These are phyloP conservation scores for Stachybotrys chlorohalonatus DNA, from an alignment of 2,329 filamentous ascomycete species.

Conservation along the genomic window DNA sequence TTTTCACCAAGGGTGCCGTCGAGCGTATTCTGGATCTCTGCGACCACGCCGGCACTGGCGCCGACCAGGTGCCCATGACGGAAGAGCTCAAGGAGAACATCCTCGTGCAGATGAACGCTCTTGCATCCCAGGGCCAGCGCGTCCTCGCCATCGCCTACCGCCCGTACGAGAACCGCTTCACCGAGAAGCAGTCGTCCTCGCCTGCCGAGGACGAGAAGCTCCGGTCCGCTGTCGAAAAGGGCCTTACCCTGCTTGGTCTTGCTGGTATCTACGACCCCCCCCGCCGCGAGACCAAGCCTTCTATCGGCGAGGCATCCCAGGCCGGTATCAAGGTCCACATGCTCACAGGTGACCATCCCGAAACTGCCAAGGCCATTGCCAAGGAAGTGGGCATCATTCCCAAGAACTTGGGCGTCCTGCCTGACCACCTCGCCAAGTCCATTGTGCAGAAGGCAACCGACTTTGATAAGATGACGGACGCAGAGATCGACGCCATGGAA, in stretches of 20 bases:
- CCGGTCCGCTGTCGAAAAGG: constrained; percentile 55
- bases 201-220: constrained; percentile 31
- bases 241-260: constrained; percentile 69
- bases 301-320: constrained; percentile 60
- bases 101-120: constrained; percentile 43
- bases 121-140: constrained; percentile 61
- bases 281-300: constrained; percentile 66
- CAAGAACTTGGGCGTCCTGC: constrained; percentile 47
- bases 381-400: constrained; percentile 71
- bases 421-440: constrained; percentile 53
- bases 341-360: constrained; percentile 75
- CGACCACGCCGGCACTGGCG: constrained; percentile 33
- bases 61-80: constrained; percentile 34
- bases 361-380: constrained; percentile 71
- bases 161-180: constrained; percentile 42
- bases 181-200: constrained; percentile 21
- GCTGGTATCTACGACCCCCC: constrained; percentile 83
- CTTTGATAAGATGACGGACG: constrained; percentile 69
- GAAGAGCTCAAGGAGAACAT: constrained; percentile 41
- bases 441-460: constrained; percentile 69
- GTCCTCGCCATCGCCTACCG: constrained; percentile 64
- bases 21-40: constrained; percentile 52
- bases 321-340: constrained; percentile 76
- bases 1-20: constrained; percentile 55
- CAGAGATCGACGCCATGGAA: constrained; percentile 65